phyloP scores from a whole-genome alignment of 2,329 filamentous ascomycete genomes.

The Chaetomium olivaceum region DNA sequence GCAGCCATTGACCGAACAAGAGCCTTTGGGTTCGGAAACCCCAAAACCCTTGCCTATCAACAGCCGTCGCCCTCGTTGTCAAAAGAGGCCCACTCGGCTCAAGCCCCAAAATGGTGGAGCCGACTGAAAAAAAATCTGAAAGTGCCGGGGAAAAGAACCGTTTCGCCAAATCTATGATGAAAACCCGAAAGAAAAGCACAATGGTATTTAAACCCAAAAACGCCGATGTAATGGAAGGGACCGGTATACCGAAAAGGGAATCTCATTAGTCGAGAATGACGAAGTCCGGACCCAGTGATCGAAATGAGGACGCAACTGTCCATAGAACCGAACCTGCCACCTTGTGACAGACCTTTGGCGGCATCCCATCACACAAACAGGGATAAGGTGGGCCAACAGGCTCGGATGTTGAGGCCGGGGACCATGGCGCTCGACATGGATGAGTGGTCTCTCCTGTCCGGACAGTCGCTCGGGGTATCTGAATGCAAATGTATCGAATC shows the following conservation, averaged over 20 bases:
- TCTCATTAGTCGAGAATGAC: slow-evolving; percentile 32
- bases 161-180: slow-evolving; percentile 32
- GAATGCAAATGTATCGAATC: slow-evolving; percentile 35
- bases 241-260: slow-evolving; percentile 34
- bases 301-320: neutral
- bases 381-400: neutral
- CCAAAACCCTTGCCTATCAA: neutral
- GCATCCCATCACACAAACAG: neutral
- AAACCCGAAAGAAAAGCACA: slow-evolving; percentile 14
- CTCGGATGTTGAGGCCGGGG: neutral
- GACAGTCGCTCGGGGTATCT: slow-evolving; percentile 35
- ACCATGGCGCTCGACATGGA: neutral
- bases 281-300: slow-evolving; percentile 4
- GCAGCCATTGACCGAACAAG: no score
- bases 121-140: neutral
- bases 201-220: slow-evolving; percentile 30
- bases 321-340: slow-evolving; percentile 4
- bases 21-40: neutral
- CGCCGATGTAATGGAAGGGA: slow-evolving; percentile 34
- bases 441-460: slow-evolving; percentile 10
- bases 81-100: neutral
- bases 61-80: neutral
- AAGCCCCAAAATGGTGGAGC: neutral
- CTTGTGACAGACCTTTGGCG: neutral
- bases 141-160: slow-evolving; percentile 11